Percentiles rank a stretch among this genome's conserved stretches.
phyloP scores from a whole-genome alignment of 805 yeast species.

The Lipomyces anomalus region DNA sequence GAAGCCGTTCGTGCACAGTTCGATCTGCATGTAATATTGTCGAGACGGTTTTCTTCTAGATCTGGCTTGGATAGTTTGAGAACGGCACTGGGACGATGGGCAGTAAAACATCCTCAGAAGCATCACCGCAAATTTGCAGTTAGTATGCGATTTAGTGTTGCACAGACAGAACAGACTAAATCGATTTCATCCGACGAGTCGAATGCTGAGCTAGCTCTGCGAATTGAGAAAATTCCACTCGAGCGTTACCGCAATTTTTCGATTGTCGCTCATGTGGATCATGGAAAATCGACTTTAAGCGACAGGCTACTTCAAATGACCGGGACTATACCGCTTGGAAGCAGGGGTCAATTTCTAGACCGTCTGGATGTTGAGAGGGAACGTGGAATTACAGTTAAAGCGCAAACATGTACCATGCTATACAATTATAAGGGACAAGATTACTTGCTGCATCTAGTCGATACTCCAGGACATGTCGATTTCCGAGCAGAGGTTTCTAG shows the following conservation, averaged over 20 bases:
- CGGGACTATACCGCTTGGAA: slow-evolving; percentile 74
- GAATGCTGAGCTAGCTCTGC: slow-evolving; percentile 39
- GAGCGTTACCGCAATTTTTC: slow-evolving; percentile 83
- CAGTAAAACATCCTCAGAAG: no score
- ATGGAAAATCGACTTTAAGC: slow-evolving; percentile 78
- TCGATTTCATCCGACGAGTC: background rate
- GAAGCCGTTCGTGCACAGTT: no score
- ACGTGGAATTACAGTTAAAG: slow-evolving; percentile 94
- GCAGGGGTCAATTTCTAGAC: slow-evolving; percentile 75
- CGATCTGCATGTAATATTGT: no score
- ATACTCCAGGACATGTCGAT: slow-evolving; percentile 98
- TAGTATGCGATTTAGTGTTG: no score
- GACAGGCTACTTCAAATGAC: slow-evolving; percentile 84
- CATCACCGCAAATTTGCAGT: no score
- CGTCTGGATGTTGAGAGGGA: slow-evolving; percentile 91
- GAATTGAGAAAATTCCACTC: slow-evolving; percentile 75
- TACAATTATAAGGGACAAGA: slow-evolving; percentile 64
- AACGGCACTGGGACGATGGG: no score
- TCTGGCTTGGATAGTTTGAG: no score
- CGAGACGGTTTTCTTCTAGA: no score
- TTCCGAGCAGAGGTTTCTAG: slow-evolving; percentile 89
- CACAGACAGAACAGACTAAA: background rate
- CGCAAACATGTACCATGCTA: slow-evolving; percentile 94
- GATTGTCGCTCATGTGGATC: slow-evolving; percentile 84
- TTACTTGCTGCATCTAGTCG: slow-evolving; percentile 82